Base-by-base conservation (phyloP, 2,329 filamentous ascomycete species). In the Aspergillus spinulosporus region DNA sequence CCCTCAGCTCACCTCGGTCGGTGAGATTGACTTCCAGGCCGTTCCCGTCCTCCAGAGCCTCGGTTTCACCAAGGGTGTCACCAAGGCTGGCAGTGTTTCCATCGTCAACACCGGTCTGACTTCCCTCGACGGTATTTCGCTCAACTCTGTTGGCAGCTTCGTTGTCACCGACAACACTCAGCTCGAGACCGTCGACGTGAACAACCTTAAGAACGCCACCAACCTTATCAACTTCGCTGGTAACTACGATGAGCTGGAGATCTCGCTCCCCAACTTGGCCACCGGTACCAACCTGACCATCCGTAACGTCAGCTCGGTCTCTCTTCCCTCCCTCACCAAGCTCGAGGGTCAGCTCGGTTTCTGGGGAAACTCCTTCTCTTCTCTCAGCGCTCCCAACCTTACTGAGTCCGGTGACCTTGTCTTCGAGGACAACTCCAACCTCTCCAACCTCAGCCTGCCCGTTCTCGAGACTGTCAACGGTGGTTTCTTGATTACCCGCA, bases 161-260 rank as follows among this genome's bases (percentile, higher is more conserved):
- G 81, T 89, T 74, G 88, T 99, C 76, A 88, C 90, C 83, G 96
- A 96, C 87, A 97, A 97, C 85, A 79, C 79, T 60, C 87, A 88
- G 71, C 82, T 99, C 66, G 84, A 83, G 71, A 81, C 80, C 59
- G 89, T 95, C 79, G 84, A 84, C 71, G 75, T 79, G 63, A 89
- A 92, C 75, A 84, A 88, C 72, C 82, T 97, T 57, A 82, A 82
- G 73, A 93, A 89, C 78, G 84, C 96, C 67, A 88, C 83, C 63
- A 80, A 83, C 55, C 74, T 81, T 46, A 79, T 97, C 52, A 86
- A 83, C 68, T 86, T 99, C 71, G 84, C 86, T 66, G 86, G 88
- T 80, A 99, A 99, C 81, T 88, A 88, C 70, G 78, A 83, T 63
- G 80, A 85, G 63, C 83, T 96, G 65, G 77, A 82, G 59, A 80